Base-by-base conservation (phyloP, 1,139 yeast genomes). In the Candida sanyaensis region DNA sequence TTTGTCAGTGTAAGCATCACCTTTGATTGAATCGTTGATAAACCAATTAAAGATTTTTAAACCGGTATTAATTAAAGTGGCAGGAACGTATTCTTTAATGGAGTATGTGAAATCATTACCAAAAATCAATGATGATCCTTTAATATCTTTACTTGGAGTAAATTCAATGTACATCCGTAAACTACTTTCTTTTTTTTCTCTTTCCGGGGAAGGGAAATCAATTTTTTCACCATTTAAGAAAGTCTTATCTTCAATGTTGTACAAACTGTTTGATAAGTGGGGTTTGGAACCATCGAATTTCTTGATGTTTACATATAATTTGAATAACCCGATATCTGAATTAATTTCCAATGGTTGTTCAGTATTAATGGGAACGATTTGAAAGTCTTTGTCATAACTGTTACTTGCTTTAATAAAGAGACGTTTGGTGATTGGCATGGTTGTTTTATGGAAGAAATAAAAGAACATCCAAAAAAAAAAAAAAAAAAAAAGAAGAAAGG, bases 31-130 rank as follows among this genome's bases (percentile, higher is more conserved):
- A 34, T 84, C 84, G 60, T 84, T 88, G 43, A 86, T 77, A 55
- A 75, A 56, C 86, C 89, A 61, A 63, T 70, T 58, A 74, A 76
- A 62, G 67, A 81, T 56, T 77, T 88, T 71, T 68, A 83, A 63
- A 1, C 80, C 81, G 0, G 79, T 72, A 4, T 73, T 57, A 43
- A 76, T 59, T 28, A 75, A 55, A 0, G 75, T 59, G 1, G 76
- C 65, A 3, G 93, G 93, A 10, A 86, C 75, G 49, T 75, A 72
- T 49, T 84, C 84, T 38, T 75, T 68, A 39, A 86, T 79, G 1
- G 90, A 85, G 30, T 72, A 65, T 23, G 75, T 80, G 61, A 84
- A 84, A 59, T 86, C 92, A 58, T 86, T 86, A 1, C 92, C 92
- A 67, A 83, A 86, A 11, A 81, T 55, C 45, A 86, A 65, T 12